Evolutionary conservation across 257 asterid species (phyloP).

Genomic region (Rhazya stricta): DNA sequence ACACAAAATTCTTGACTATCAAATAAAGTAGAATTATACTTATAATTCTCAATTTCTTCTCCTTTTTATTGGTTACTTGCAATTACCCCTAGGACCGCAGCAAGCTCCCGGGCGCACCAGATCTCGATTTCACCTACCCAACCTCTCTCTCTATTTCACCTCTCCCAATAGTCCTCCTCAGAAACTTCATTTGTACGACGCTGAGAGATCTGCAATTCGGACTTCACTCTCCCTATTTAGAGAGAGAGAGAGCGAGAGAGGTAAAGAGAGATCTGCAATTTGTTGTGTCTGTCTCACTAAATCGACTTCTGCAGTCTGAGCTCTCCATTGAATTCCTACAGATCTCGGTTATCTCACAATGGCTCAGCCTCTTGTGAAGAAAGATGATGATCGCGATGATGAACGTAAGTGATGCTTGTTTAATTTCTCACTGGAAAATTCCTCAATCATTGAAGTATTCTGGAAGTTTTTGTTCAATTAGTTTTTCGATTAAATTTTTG

Average conservation of each 20-base stretch:
- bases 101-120: not conserved
- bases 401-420: slow-evolving; percentile 22
- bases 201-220: slow-evolving; percentile 19
- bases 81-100: not conserved
- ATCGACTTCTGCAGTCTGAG: slow-evolving; percentile 8
- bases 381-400: slow-evolving; percentile 56
- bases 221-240: not conserved
- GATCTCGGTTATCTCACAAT: slow-evolving; percentile 40
- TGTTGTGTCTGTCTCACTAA: not conserved
- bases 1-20: too few relatives aligned
- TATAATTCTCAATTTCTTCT: too few relatives aligned
- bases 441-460: not conserved
- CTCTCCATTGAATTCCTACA: slow-evolving; percentile 21
- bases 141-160: too few relatives aligned
- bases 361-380: slow-evolving; percentile 50
- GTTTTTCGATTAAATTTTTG: not conserved
- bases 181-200: slow-evolving; percentile 1
- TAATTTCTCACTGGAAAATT: not conserved
- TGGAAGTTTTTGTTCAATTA: slow-evolving; percentile 5
- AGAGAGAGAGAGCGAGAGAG: not conserved
- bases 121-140: not conserved
- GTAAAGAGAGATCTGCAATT: slow-evolving; percentile 26
- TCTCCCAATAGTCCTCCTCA: not conserved
- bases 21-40: too few relatives aligned
- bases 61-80: not conserved